Base-by-base conservation (phyloP, 805 yeast species). In the Candida tibetensis region DNA sequence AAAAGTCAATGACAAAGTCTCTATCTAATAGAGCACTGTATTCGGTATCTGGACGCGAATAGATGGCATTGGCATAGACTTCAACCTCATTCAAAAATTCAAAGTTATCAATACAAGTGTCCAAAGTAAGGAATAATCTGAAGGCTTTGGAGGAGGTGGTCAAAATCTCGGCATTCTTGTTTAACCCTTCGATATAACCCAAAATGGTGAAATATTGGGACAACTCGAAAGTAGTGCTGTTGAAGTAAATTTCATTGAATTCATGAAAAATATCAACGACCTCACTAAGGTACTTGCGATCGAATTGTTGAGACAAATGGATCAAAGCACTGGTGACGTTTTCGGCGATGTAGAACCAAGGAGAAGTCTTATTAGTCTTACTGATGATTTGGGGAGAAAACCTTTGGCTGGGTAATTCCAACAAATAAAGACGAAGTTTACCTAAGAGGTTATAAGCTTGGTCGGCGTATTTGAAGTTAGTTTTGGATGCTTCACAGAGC, bases 351-450 rank as follows among this genome's bases (percentile, higher is more conserved):
- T 51, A 40, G 4, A 52, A 39, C 73, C 72, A 69, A 2, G 72
- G 72, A 5, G 55, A 28, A 9, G 21, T 42, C 9, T 30, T 37
- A 10, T 36, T 40, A 41, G 58, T 49, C 33, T 55, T 64, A 34
- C 55, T 61, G 44, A 59, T 52, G 33, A 54, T 61, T 40, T 48
- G 59, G 30, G 51, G 60, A 34, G 73, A 64, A 46, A 79, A 76
- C 21, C 52, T 48, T 47, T 74, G 79, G 10, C 45, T 47, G 8
- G 74, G 72, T 21, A 73, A 57, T 32, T 72, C 77, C 27, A 64
- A 44, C 23, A 81, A 70, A 47, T 79, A 78, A 1, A 66, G 55
- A 3, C 68, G 44, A 35, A 80, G 56, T 32, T 74, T 71, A 7
- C 64, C 54, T n/a, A 74, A 50, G 14, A 79, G 51, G 18, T 69